Evolutionary conservation across 495 filamentous ascomycete genomes (phyloP).

Genomic region (Daldinia loculata): DNA sequence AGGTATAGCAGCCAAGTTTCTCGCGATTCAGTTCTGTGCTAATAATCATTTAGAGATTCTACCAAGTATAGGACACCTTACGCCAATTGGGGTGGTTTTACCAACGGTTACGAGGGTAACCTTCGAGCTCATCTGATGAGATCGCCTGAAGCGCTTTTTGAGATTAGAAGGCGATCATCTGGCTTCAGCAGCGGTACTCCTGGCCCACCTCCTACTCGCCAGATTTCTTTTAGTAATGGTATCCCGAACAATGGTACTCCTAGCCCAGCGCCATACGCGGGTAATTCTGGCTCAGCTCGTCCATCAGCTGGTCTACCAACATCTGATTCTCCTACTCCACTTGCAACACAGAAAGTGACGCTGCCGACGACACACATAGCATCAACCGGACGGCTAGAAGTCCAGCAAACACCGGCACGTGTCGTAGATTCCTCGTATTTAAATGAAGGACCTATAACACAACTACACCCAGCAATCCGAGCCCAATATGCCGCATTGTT

Average conservation of each 20-base stretch:
- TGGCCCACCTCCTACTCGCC: conserved; percentile 2
- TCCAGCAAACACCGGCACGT: conserved; percentile 26
- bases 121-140: conserved; percentile 56
- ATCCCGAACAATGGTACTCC: conserved; percentile 5
- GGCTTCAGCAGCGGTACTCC: conserved; percentile 25
- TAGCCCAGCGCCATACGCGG: not conserved
- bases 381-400: not conserved
- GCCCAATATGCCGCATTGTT: conserved; percentile 52
- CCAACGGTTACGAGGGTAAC: conserved; percentile 64
- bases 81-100: conserved; percentile 59
- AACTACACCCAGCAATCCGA: conserved; percentile 58
- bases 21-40: not conserved
- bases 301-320: conserved; percentile 18
- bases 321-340: conserved; percentile 17
- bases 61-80: conserved; percentile 62
- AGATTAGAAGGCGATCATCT: conserved; percentile 37
- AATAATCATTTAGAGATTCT: conserved; percentile 51
- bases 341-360: conserved; percentile 9
- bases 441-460: conserved; percentile 35
- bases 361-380: not conserved
- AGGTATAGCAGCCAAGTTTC: conserved; percentile 13
- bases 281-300: conserved; percentile 11
- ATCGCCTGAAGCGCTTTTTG: conserved; percentile 51
- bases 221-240: conserved; percentile 33
- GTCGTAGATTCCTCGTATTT: conserved; percentile 23